phyloP scores from a whole-genome alignment of 148 eudicot genomes.

The Nepenthes mirabilis region DNA sequence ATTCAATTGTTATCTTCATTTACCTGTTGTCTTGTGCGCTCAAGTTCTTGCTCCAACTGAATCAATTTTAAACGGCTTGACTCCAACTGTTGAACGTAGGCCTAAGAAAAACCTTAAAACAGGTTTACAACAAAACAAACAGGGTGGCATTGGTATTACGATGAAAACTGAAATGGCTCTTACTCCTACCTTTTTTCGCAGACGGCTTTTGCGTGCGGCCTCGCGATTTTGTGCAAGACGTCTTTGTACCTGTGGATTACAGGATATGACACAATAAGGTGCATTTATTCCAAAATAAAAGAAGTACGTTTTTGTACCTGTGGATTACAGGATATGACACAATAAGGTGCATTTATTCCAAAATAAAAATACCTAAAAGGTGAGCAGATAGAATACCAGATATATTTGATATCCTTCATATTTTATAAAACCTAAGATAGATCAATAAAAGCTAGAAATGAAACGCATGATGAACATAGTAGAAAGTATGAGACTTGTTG shows the following conservation, averaged over 20 bases:
- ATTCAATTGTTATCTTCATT: background rate
- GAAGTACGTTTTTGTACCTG: conserved; percentile 63
- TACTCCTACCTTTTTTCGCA: conserved; percentile 70
- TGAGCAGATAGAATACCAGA: background rate
- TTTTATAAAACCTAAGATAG: too few species aligned
- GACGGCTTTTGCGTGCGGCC: conserved; percentile 98
- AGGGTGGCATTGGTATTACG: background rate
- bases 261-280: background rate
- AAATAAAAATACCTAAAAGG: background rate
- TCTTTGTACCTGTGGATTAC: conserved; percentile 49
- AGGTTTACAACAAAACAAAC: conserved; percentile 4
- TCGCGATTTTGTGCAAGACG: conserved; percentile 99
- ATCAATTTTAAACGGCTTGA: conserved; percentile 61
- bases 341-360: background rate
- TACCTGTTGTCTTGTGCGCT: conserved; percentile 71
- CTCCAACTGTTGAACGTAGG: conserved; percentile 93
- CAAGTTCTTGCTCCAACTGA: conserved; percentile 92
- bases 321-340: conserved; percentile 1
- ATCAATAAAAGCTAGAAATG: too few species aligned
- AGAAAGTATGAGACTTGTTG: too few species aligned
- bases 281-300: background rate
- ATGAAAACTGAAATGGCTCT: background rate
- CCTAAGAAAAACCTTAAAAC: conserved; percentile 29
- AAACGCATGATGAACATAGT: too few species aligned
- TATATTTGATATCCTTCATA: background rate